These are phyloP conservation scores for Phellopilus nigrolimitatus DNA, from an alignment of 1,284 basidiomycete genomes.

Conservation along the genomic window DNA sequence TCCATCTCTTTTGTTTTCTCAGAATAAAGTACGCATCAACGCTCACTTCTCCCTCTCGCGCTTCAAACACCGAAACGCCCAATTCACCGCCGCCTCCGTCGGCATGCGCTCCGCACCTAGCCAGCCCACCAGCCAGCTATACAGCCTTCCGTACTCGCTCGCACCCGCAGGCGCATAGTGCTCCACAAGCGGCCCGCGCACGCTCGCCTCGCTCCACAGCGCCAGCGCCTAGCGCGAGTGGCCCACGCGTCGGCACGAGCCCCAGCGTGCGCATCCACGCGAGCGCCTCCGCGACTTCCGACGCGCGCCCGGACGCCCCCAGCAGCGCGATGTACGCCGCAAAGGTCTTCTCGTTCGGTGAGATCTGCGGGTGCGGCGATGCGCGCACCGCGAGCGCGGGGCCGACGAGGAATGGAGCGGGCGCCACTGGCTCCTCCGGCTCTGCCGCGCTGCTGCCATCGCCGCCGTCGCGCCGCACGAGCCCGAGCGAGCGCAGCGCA, in stretches of 20 bases:
- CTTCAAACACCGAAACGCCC: not conserved
- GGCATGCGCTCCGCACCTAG: slow-evolving; percentile 52
- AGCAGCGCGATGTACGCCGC: slow-evolving; percentile 63
- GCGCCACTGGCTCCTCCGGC: not conserved
- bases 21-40: too few relatives aligned
- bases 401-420: not conserved
- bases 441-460: not conserved
- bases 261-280: slow-evolving; percentile 72
- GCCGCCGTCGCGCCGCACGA: not conserved
- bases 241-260: slow-evolving; percentile 48
- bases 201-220: slow-evolving; percentile 66
- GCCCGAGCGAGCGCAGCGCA: slow-evolving; percentile 8
- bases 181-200: slow-evolving; percentile 54
- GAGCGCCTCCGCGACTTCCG: slow-evolving; percentile 65
- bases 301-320: slow-evolving; percentile 42
- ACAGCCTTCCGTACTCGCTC: slow-evolving; percentile 47
- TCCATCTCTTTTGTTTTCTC: not conserved
- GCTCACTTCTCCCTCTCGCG: not conserved
- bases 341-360: slow-evolving; percentile 49
- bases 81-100: not conserved
- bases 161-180: slow-evolving; percentile 32
- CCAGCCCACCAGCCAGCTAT: slow-evolving; percentile 66
- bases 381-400: not conserved
- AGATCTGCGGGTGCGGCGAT: slow-evolving; percentile 35
- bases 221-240: slow-evolving; percentile 62